phyloP scores from a whole-genome alignment of 73 alveolate species.

The Blepharisma stoltei region DNA sequence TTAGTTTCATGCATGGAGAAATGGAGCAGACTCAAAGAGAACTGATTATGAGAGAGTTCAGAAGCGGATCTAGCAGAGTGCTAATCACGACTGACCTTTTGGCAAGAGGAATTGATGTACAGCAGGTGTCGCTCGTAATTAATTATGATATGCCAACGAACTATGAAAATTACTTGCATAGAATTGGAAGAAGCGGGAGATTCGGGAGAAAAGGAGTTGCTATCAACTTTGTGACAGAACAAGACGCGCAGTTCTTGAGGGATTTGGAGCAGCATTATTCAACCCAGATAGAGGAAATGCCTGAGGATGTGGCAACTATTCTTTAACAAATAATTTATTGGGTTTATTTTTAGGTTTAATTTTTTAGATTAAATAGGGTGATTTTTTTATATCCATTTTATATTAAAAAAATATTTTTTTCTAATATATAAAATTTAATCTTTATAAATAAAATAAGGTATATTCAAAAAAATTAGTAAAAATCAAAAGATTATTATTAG shows the following conservation, averaged over 20 bases:
- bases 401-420: too few relatives aligned
- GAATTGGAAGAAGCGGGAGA: slow-evolving; percentile 99
- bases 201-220: slow-evolving; percentile 99
- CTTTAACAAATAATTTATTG: too few relatives aligned
- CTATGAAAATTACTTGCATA: slow-evolving; percentile 96
- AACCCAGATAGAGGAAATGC: too few relatives aligned
- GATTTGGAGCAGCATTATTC: slow-evolving; percentile 54
- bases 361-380: too few relatives aligned
- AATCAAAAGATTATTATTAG: too few relatives aligned
- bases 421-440: too few relatives aligned
- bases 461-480: too few relatives aligned
- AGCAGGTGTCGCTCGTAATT: slow-evolving; percentile 92
- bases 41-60: slow-evolving; percentile 89
- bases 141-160: slow-evolving; percentile 91
- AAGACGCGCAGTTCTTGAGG: slow-evolving; percentile 59
- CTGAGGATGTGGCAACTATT: too few relatives aligned
- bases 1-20: slow-evolving; percentile 91
- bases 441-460: too few relatives aligned
- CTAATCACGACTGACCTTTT: slow-evolving; percentile 64
- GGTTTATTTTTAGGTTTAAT: too few relatives aligned
- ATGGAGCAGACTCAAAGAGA: slow-evolving; percentile 96
- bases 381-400: too few relatives aligned
- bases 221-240: slow-evolving; percentile 75
- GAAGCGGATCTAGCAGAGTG: slow-evolving; percentile 68
- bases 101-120: slow-evolving; percentile 98